Conservation (phyloP, 2,329 filamentous ascomycete species). For the Escovopsis sp. region DNA sequence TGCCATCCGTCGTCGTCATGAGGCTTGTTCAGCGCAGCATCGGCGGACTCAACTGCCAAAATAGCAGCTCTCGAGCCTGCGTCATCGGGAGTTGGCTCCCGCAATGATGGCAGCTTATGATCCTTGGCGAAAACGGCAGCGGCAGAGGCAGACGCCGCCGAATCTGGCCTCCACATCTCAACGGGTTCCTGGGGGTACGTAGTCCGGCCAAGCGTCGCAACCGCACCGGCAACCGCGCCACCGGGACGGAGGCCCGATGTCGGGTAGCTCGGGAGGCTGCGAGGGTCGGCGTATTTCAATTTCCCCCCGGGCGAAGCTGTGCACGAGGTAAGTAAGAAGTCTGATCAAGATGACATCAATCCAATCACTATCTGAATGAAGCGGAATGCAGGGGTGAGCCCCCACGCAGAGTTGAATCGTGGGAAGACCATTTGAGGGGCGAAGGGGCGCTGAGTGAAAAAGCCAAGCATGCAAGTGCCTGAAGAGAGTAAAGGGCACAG, state of each 20-base stretch:
- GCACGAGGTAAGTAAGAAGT: conserved; percentile 5
- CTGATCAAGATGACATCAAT: no score
- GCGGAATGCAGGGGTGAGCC: no score
- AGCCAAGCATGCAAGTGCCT: no score
- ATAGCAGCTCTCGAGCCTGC: conserved; percentile 63
- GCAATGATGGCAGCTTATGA: conserved; percentile 32
- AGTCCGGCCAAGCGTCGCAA: conserved; percentile 59
- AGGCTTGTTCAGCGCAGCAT: conserved; percentile 15
- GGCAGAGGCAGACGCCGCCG: conserved; percentile 34
- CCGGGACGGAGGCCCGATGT: conserved; percentile 44
- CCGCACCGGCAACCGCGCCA: conserved; percentile 54
- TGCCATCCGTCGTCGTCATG: conserved; percentile 11
- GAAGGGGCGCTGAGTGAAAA: no score
- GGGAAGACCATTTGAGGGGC: no score
- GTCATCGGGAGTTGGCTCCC: conserved; percentile 48
- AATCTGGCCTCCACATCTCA: conserved; percentile 51
- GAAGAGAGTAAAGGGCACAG: no score
- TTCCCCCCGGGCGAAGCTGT: conserved; percentile 22
- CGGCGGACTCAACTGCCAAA: conserved; percentile 36
- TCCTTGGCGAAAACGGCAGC: conserved; percentile 29
- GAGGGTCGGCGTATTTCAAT: conserved; percentile 57
- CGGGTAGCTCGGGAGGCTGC: conserved; percentile 62
- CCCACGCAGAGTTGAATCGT: no score
- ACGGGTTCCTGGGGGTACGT: conserved; percentile 42
- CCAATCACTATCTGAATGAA: no score